Evolutionary conservation across 352 stramenopile species (phyloP).

Genomic region (Globisporangium cederbergense): DNA sequence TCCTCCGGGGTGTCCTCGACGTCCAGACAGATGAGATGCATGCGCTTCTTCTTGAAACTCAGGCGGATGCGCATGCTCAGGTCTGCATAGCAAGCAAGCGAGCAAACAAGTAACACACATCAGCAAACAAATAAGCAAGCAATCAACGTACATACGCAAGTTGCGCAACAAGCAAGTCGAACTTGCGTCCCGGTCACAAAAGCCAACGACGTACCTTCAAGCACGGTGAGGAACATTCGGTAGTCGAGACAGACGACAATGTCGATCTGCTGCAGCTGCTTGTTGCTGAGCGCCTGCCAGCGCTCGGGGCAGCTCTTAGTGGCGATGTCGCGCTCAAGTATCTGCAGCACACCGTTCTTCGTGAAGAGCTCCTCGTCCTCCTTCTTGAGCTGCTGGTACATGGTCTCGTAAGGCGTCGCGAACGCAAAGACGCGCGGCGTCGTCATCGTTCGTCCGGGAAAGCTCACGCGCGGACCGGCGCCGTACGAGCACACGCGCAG

Average conservation of each 20-base stretch:
- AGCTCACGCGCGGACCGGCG: conserved; percentile 50
- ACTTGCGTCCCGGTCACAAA: neutral
- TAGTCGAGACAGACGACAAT: conserved; percentile 84
- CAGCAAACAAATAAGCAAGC: too few species aligned
- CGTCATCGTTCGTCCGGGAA: conserved; percentile 40
- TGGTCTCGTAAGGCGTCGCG: conserved; percentile 62
- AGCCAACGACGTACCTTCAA: conserved; percentile 39
- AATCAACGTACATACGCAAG: conserved; percentile 2
- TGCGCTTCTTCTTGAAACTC: conserved; percentile 44
- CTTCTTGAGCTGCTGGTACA: conserved; percentile 45
- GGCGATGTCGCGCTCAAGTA: conserved; percentile 69
- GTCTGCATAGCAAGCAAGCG: conserved; percentile 23
- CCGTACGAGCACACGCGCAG: conserved; percentile 75
- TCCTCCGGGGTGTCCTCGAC: conserved; percentile 70
- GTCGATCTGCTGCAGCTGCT: conserved; percentile 61
- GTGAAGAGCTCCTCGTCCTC: conserved; percentile 52
- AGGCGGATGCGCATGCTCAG: conserved; percentile 46
- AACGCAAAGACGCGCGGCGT: conserved; percentile 58
- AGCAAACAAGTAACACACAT: neutral
- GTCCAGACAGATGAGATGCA: conserved; percentile 83
- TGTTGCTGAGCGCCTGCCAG: conserved; percentile 67
- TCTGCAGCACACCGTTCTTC: conserved; percentile 61
- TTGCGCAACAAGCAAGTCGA: conserved; percentile 11
- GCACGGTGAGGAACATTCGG: conserved; percentile 68
- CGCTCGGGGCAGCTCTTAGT: conserved; percentile 70